Conservation (phyloP, 2,329 filamentous ascomycete genomes). For the Ascochyta clinopodiicola region DNA sequence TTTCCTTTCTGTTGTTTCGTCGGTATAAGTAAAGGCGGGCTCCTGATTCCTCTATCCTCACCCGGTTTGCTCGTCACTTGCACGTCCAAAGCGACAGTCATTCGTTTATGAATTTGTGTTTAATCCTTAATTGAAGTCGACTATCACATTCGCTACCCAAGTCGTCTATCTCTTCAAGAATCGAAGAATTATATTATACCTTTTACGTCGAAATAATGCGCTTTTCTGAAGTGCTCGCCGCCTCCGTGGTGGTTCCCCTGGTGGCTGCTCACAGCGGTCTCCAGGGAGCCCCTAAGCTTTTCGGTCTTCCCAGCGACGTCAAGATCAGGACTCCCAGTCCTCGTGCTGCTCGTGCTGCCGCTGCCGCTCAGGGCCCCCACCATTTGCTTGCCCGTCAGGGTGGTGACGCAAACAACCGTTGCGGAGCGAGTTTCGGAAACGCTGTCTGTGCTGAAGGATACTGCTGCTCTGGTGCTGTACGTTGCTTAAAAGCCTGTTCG, state of each 20-base stretch:
- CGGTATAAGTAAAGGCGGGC: constrained; percentile 30
- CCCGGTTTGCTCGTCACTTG: constrained; percentile 35
- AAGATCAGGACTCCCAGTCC: constrained; percentile 40
- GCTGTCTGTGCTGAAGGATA: constrained; percentile 40
- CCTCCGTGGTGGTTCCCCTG: constrained; percentile 36
- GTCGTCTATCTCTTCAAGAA: constrained; percentile 3
- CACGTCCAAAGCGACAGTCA: constrained; percentile 33
- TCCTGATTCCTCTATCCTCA: constrained; percentile 16
- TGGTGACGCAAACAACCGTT: constrained; percentile 39
- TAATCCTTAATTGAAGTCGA: constrained; percentile 25
- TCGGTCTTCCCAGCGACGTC: constrained; percentile 41
- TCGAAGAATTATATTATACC: constrained; percentile 2
- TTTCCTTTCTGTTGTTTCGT: constrained; percentile 19
- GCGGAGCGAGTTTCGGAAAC: constrained; percentile 31
- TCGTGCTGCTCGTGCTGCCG: constrained; percentile 26
- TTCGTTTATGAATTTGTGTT: constrained; percentile 28
- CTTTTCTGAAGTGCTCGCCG: constrained; percentile 38
- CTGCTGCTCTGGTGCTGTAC: constrained; percentile 46
- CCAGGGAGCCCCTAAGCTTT: constrained; percentile 41
- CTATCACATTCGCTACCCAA: constrained; percentile 26
- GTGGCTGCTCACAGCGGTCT: constrained; percentile 42
- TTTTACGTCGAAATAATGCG: constrained; percentile 36
- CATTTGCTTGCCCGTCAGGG: constrained; percentile 39
- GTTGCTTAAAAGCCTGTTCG: constrained; percentile 1
- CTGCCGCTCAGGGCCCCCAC: constrained; percentile 15